Evolutionary conservation across 2,329 filamentous ascomycete species (phyloP).

Genomic region (Parascedosporium putredinis): DNA sequence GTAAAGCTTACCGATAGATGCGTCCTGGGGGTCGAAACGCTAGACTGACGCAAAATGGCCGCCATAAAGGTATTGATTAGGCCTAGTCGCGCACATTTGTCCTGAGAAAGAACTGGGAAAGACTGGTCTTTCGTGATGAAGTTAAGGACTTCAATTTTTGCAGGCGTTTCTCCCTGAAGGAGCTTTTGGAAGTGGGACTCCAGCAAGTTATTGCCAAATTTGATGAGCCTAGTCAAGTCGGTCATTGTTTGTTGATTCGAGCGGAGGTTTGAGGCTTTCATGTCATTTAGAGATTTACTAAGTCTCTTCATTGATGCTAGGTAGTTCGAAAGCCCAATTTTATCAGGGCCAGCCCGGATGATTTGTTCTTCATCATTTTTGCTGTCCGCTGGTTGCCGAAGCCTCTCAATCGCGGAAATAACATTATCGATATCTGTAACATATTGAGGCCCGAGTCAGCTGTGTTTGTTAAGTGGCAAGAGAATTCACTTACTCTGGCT

Average conservation of each 20-base stretch:
- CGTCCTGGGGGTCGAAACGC: slow-evolving; percentile 40
- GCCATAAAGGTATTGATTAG: slow-evolving; percentile 72
- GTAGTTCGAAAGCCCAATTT: slow-evolving; percentile 73
- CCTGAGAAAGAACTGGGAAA: slow-evolving; percentile 71
- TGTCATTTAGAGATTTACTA: slow-evolving; percentile 70
- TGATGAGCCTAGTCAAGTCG: slow-evolving; percentile 68
- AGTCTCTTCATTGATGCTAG: slow-evolving; percentile 83
- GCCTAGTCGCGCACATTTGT: slow-evolving; percentile 64
- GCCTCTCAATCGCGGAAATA: slow-evolving; percentile 73
- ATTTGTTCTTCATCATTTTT: slow-evolving; percentile 87
- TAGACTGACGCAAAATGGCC: slow-evolving; percentile 39
- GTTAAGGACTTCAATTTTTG: slow-evolving; percentile 77
- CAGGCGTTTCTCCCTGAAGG: slow-evolving; percentile 64
- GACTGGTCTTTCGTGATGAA: slow-evolving; percentile 82
- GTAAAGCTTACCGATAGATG: slow-evolving; percentile 71
- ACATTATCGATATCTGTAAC: slow-evolving; percentile 69
- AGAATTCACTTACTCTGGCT: slow-evolving; percentile 54
- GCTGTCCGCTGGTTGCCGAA: slow-evolving; percentile 85
- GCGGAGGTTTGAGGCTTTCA: slow-evolving; percentile 81
- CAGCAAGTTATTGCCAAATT: slow-evolving; percentile 69
- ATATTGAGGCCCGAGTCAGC: not conserved
- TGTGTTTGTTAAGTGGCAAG: no score
- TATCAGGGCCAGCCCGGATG: slow-evolving; percentile 77
- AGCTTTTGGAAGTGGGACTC: slow-evolving; percentile 75
- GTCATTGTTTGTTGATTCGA: slow-evolving; percentile 83